Conservation (phyloP, 345 rosid species). For the Gossypioides kirkii region DNA sequence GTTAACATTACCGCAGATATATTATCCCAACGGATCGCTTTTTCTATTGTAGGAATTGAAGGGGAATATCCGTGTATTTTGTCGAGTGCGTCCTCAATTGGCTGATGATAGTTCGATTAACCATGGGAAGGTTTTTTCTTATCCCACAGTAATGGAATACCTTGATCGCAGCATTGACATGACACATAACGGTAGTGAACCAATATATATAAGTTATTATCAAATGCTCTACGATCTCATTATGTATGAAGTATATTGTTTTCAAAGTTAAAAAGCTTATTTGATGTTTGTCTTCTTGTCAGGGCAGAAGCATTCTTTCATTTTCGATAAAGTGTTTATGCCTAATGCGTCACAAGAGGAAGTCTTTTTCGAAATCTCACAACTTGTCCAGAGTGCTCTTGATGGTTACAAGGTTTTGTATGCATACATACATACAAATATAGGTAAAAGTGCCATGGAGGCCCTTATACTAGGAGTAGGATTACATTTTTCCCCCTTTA, state of each 20-base stretch:
- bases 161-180: conserved; percentile 77
- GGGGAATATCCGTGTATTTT: conserved; percentile 96
- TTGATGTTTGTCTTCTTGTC: conserved; percentile 18
- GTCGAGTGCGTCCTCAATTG: conserved; percentile 90
- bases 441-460: too few relatives aligned
- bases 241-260: background rate
- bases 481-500: too few relatives aligned
- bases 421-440: background rate
- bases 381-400: conserved; percentile 97
- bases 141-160: conserved; percentile 69
- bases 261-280: conserved; percentile 5
- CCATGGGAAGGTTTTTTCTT: conserved; percentile 54
- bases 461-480: too few relatives aligned
- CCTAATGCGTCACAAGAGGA: conserved; percentile 76
- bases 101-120: conserved; percentile 53
- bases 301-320: conserved; percentile 88
- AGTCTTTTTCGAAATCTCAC: conserved; percentile 92
- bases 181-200: conserved; percentile 56
- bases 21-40: conserved; percentile 13
- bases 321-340: conserved; percentile 77
- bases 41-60: conserved; percentile 69
- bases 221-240: background rate
- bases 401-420: conserved; percentile 88
- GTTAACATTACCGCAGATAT: background rate
- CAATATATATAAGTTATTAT: background rate